phyloP scores from a whole-genome alignment of 176 grass and related monocot genomes.

The Otatea glauca region DNA sequence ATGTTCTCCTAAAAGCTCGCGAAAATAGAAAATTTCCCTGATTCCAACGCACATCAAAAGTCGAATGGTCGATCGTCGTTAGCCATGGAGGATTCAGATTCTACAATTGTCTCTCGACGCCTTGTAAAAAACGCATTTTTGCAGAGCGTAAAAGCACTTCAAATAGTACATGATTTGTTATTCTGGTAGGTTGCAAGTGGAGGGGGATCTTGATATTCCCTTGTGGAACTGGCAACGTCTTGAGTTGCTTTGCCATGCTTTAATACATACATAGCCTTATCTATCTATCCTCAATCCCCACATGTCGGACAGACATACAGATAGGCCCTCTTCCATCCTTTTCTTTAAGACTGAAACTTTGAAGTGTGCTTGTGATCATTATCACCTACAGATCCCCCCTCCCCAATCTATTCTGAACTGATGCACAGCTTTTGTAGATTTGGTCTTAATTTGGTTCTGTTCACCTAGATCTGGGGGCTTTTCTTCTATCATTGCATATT shows the following conservation, averaged over 20 bases:
- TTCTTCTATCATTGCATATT: slow-evolving; percentile 21
- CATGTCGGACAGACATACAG: neutral
- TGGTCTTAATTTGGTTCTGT: slow-evolving; percentile 22
- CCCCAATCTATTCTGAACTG: slow-evolving; percentile 9
- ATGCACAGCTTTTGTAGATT: slow-evolving; percentile 27
- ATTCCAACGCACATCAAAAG: no score
- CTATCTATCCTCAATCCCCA: slow-evolving; percentile 23
- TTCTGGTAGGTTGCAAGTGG: neutral
- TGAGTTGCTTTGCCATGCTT: neutral
- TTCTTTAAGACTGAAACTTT: slow-evolving; percentile 2
- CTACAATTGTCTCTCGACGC: no score
- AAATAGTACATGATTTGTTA: neutral
- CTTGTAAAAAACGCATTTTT: neutral
- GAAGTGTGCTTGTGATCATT: neutral
- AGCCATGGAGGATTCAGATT: no score
- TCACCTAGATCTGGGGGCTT: slow-evolving; percentile 18
- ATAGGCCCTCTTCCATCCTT: neutral
- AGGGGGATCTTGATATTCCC: neutral
- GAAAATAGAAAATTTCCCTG: no score
- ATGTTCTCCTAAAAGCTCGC: no score
- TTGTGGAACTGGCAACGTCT: neutral
- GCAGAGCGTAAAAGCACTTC: neutral
- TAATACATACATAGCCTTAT: neutral
- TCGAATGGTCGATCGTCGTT: no score
- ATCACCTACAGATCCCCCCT: slow-evolving; percentile 1